Percentiles rank a stretch among this genome's conserved stretches.
Conservation (phyloP, 768 basidiomycete species). For the Trametes cingulata region DNA sequence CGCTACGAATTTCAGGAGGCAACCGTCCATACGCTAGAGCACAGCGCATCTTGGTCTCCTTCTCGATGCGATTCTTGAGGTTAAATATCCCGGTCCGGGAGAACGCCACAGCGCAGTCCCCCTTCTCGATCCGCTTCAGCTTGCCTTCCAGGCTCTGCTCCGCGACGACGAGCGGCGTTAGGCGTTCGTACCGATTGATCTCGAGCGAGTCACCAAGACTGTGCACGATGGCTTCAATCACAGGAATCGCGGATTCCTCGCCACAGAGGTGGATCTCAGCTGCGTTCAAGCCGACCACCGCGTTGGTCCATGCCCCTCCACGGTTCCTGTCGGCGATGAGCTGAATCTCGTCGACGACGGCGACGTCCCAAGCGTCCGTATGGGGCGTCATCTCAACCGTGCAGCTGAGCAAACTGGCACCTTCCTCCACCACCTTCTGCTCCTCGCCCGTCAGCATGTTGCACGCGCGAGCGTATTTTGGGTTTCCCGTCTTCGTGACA, state of each 20-base stretch:
- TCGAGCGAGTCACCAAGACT: constrained; percentile 82
- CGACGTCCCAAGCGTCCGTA: constrained; percentile 60
- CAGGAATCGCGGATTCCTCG: constrained; percentile 85
- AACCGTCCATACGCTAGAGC: constrained; percentile 92
- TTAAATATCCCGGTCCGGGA: constrained; percentile 73
- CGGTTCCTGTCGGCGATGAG: constrained; percentile 82
- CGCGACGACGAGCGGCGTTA: constrained; percentile 80
- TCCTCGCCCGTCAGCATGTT: constrained; percentile 95
- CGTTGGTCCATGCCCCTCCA: constrained; percentile 80
- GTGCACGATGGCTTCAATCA: constrained; percentile 68
- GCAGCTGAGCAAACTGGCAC: constrained; percentile 66
- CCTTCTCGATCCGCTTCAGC: constrained; percentile 61
- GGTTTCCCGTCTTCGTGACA: constrained; percentile 40
- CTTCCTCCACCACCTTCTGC: constrained; percentile 60
- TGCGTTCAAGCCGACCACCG: constrained; percentile 75
- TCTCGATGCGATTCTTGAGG: constrained; percentile 73
- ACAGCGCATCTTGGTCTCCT: constrained; percentile 70
- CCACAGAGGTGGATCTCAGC: constrained; percentile 93
- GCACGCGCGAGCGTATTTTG: constrained; percentile 58
- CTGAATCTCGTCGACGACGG: constrained; percentile 96
- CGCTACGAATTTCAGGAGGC: constrained; percentile 88
- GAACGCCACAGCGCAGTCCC: constrained; percentile 93
- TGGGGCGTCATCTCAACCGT: constrained; percentile 89
- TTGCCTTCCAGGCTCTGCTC: constrained; percentile 62
- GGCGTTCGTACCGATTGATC: constrained; percentile 81